Evolutionary conservation across 257 asterid species (phyloP).

Genomic region (Jaltomata sinuosa): DNA sequence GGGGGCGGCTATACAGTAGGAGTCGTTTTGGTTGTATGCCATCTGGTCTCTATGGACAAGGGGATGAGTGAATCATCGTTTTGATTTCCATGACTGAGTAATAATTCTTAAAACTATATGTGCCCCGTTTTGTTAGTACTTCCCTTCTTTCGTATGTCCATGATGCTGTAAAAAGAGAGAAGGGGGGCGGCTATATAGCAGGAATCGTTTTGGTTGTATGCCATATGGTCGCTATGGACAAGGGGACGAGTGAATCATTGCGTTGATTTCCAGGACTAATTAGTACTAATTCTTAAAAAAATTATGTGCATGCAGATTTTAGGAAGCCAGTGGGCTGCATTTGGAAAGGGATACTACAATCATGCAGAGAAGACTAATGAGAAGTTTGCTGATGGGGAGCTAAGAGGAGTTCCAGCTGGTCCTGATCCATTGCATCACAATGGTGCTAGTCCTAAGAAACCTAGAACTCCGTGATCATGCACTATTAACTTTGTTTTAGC

Average conservation of each 20-base stretch:
- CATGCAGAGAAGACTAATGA: conserved; percentile 14
- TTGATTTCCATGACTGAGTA: neutral
- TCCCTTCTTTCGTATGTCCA: no score
- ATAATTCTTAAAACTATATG: no score
- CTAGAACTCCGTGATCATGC: conserved; percentile 31
- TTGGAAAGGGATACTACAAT: conserved; percentile 11
- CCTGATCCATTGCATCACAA: conserved; percentile 67
- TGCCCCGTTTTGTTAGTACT: no score
- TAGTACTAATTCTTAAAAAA: no score
- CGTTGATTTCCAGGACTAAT: no score
- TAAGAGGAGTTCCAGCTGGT: conserved; percentile 51
- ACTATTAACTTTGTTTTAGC: neutral
- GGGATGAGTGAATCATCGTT: neutral
- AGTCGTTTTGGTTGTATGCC: neutral
- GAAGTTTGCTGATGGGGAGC: conserved; percentile 42
- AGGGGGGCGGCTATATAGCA: no score
- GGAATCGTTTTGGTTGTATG: no score
- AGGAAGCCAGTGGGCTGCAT: neutral
- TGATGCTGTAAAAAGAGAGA: no score
- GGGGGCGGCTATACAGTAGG: neutral
- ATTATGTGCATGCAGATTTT: neutral
- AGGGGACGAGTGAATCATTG: no score
- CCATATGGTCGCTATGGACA: no score
- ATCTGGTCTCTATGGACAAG: neutral
- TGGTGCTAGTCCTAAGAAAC: conserved; percentile 42